Conservation (phyloP, 2,329 filamentous ascomycete genomes). For the Penicillium sp. region DNA sequence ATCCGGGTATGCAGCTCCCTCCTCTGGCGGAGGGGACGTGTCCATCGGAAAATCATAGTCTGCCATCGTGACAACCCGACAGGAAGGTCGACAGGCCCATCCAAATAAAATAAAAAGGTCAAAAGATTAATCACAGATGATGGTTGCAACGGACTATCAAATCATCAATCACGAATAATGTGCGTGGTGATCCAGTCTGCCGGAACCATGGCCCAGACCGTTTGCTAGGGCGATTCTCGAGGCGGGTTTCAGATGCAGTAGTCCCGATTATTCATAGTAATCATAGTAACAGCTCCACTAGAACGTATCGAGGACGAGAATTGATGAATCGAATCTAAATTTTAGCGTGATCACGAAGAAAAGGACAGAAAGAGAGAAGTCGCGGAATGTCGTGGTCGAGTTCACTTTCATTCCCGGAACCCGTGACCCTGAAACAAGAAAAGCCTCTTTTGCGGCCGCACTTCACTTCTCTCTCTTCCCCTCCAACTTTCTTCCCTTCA, state of each 20-base stretch:
- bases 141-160: not conserved
- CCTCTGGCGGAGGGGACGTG: constrained; percentile 15
- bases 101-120: not conserved
- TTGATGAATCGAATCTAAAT: constrained; percentile 3
- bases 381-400: constrained; percentile 11
- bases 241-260: constrained; percentile 18
- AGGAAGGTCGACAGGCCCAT: not conserved
- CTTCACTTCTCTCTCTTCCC: constrained; percentile 12
- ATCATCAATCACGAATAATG: constrained; percentile 6
- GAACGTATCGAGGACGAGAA: not conserved
- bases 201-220: constrained; percentile 20
- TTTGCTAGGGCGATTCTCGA: constrained; percentile 12
- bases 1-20: constrained; percentile 31
- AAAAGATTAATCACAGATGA: not conserved
- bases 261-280: constrained; percentile 21
- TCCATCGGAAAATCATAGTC: constrained; percentile 13
- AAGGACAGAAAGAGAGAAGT: not conserved
- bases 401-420: constrained; percentile 19
- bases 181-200: constrained; percentile 7
- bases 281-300: constrained; percentile 24
- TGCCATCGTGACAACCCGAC: constrained; percentile 11
- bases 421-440: constrained; percentile 26
- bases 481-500: constrained; percentile 13
- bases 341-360: not conserved
- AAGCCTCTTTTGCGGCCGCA: constrained; percentile 21